phyloP scores from a whole-genome alignment of 257 asterid genomes.

The Rauvolfia tetraphylla region DNA sequence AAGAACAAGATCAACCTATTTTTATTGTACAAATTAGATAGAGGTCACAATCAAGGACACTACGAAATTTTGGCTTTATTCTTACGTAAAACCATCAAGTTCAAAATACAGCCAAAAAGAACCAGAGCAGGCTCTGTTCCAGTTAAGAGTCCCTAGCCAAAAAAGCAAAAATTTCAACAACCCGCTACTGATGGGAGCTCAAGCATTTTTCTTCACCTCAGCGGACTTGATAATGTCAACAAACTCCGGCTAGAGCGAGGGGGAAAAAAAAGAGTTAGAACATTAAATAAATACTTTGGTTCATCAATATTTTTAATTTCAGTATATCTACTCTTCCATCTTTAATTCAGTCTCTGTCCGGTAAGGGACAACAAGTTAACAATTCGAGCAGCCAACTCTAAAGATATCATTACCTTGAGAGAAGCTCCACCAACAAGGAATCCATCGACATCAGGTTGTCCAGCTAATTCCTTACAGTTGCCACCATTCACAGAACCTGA shows the following conservation, averaged over 20 bases:
- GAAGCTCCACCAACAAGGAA: constrained; percentile 88
- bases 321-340: not conserved
- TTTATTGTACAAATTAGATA: constrained; percentile 8
- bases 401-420: constrained; percentile 46
- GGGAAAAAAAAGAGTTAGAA: not conserved
- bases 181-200: constrained; percentile 1
- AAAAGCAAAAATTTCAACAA: constrained; percentile 33
- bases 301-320: not conserved
- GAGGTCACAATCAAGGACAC: not conserved
- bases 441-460: constrained; percentile 66
- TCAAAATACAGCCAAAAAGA: constrained; percentile 12
- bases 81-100: constrained; percentile 5
- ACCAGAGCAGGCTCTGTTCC: constrained; percentile 8
- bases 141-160: constrained; percentile 15
- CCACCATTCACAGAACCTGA: constrained; percentile 48
- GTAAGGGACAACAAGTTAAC: not conserved
- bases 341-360: not conserved
- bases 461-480: constrained; percentile 73
- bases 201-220: constrained; percentile 66
- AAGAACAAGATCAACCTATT: not conserved
- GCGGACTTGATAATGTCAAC: constrained; percentile 84
- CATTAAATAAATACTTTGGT: not conserved
- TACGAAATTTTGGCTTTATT: constrained; percentile 8
- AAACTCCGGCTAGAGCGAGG: constrained; percentile 59
- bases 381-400: not conserved